Evolutionary conservation across 129 eudicot species (phyloP), one percentile per base, ranked within the genome.

Genomic region (Glebionis coronaria): DNA sequence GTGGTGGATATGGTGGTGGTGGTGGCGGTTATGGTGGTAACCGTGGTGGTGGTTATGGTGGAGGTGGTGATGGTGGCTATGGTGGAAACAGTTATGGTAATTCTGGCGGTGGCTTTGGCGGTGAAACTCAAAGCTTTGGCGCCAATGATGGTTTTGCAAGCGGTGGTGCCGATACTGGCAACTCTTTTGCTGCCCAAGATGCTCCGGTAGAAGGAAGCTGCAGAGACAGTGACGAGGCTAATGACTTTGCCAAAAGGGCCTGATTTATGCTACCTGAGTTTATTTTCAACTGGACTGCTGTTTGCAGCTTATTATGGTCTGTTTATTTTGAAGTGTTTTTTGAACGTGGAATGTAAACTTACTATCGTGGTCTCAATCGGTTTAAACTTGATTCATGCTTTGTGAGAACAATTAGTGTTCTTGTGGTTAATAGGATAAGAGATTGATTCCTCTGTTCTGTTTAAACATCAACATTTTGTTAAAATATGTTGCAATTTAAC

Each of bases 241-340:
- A 73, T 67, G 82, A 78, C 60, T 86, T 67, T 67, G 84, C 90
- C 66, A 82, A 72, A 68, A 75, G 85, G 73, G 85, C 82, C 64
- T 70, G 70, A 84, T n/a, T 12, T 4, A 31, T 55, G 47, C 53
- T 35, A 14, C 25, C 5, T 25, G 67, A 60, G 52, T 55, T 76
- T 60, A 47, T 45, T 80, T 58, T 65, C 63, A 44, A 38, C 19
- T 38, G 77, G 52, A 63, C 72, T 50, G 74, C 68, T 70, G 65
- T 59, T 46, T 75, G 60, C 68, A 61, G 79, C 74, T 61, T 69
- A 68, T 69, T 67, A 57, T 69, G 69, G 56, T 72, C 60, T 66
- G 53, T 70, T 35, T 76, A 57, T 70, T 65, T 68, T 61, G 12
- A 21, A n/a, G 23, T 66, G 73, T 59, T 59, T 44, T 13, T 78